Conservation (phyloP, 306 rosid species). For the Trifolium repens region DNA sequence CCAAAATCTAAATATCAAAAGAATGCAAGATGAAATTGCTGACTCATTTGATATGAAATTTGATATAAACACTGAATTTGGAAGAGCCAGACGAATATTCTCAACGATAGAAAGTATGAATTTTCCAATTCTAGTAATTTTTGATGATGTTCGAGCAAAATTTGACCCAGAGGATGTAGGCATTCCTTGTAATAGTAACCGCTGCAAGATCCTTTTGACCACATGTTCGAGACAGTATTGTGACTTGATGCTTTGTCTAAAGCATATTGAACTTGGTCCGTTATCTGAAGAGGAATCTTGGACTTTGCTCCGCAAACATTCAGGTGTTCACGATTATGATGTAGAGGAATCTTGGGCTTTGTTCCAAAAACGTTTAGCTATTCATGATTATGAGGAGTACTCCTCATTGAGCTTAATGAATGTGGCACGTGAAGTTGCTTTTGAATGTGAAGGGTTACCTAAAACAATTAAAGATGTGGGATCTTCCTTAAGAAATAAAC, state of each 20-base stretch:
- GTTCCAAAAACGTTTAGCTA: background rate
- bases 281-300: conserved; percentile 32
- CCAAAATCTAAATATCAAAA: background rate
- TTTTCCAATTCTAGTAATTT: conserved; percentile 5
- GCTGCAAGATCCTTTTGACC: conserved; percentile 34
- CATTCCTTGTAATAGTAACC: conserved; percentile 24
- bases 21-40: conserved; percentile 38
- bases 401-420: background rate
- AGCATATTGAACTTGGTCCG: background rate
- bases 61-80: background rate
- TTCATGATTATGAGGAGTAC: background rate
- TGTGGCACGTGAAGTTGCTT: background rate
- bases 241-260: conserved; percentile 29
- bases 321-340: background rate
- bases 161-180: conserved; percentile 30
- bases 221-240: conserved; percentile 4
- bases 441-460: conserved; percentile 37
- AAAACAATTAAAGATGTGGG: conserved; percentile 27
- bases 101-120: background rate
- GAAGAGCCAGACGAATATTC: conserved; percentile 17
- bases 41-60: conserved; percentile 1
- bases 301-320: background rate
- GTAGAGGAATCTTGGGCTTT: conserved; percentile 34
- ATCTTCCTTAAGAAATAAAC: conserved; percentile 20
- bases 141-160: conserved; percentile 27